These are phyloP conservation scores for Beta vulgaris DNA, from an alignment of 148 eudicot species.

Conservation along the genomic window DNA sequence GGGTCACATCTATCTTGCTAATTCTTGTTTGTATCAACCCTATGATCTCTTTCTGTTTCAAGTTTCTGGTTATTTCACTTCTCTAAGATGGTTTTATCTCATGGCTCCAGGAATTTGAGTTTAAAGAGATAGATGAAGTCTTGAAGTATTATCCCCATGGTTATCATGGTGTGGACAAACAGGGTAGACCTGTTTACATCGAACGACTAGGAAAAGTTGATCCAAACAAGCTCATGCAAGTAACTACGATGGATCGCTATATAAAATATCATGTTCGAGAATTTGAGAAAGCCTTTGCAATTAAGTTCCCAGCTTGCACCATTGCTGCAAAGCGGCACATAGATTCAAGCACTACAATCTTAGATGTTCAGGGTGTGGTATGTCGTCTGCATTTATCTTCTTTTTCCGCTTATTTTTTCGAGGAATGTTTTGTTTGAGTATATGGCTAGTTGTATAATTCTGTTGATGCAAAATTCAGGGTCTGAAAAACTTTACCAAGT, in stretches of 20 bases:
- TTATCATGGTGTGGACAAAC: conserved; percentile 91
- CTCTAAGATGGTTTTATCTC: conserved; percentile 2
- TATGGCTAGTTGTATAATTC: not conserved
- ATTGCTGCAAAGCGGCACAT: conserved; percentile 86
- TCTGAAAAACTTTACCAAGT: conserved; percentile 70
- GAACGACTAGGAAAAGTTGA: conserved; percentile 92
- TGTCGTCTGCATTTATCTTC: conserved; percentile 21
- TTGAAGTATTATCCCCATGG: conserved; percentile 92
- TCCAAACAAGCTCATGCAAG: conserved; percentile 87
- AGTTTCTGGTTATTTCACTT: conserved; percentile 5
- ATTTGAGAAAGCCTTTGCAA: conserved; percentile 75
- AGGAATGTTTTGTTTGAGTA: too few relatives aligned
- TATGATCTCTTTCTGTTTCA: not conserved
- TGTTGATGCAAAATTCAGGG: conserved; percentile 46
- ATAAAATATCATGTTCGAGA: conserved; percentile 81
- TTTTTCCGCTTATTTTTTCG: too few relatives aligned
- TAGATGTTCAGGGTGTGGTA: conserved; percentile 99
- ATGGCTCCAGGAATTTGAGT: conserved; percentile 66
- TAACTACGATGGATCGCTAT: conserved; percentile 84
- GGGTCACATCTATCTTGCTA: not conserved
- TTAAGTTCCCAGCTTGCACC: conserved; percentile 87
- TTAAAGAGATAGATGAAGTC: conserved; percentile 76
- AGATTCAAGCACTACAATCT: conserved; percentile 89
- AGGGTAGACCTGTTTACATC: conserved; percentile 88
- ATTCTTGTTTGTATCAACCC: not conserved